These are phyloP conservation scores for Neurospora tetraspora DNA, from an alignment of 495 filamentous ascomycete genomes.

Conservation along the genomic window DNA sequence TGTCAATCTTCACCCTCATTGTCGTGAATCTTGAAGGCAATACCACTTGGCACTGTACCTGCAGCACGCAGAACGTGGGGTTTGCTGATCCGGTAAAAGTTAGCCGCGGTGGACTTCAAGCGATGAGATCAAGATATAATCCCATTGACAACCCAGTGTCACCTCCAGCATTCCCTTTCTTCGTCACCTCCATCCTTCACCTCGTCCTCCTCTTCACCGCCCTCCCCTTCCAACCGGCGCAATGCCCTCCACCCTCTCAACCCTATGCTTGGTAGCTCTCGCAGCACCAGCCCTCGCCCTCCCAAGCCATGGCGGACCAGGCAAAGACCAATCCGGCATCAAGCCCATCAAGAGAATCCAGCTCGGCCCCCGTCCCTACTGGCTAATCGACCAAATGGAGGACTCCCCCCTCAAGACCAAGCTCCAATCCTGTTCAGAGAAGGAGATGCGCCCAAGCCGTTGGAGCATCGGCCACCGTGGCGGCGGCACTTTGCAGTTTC, in stretches of 20 bases:
- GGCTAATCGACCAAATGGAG: constrained; percentile 49
- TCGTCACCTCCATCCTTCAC: background rate
- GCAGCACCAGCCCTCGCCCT: constrained; percentile 12
- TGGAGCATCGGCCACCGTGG: constrained; percentile 52
- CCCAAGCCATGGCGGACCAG: constrained; percentile 5
- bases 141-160: background rate
- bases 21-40: background rate
- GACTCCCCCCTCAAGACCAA: constrained; percentile 44
- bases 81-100: background rate
- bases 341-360: constrained; percentile 29
- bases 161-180: background rate
- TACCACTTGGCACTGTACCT: background rate
- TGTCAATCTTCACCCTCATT: background rate
- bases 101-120: background rate
- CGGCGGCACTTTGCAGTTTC: constrained; percentile 47
- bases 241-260: background rate
- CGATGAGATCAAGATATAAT: background rate
- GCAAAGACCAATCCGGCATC: constrained; percentile 9
- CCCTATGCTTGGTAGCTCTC: background rate
- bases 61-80: background rate
- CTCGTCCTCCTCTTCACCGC: background rate
- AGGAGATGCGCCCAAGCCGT: constrained; percentile 23
- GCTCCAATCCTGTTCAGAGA: constrained; percentile 43
- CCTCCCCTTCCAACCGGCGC: background rate
- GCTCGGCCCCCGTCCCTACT: constrained; percentile 49